Percentiles rank a stretch among this genome's conserved stretches.
phyloP scores from a whole-genome alignment of 1,284 basidiomycete species.

The Sphaerobolus stellatus region DNA sequence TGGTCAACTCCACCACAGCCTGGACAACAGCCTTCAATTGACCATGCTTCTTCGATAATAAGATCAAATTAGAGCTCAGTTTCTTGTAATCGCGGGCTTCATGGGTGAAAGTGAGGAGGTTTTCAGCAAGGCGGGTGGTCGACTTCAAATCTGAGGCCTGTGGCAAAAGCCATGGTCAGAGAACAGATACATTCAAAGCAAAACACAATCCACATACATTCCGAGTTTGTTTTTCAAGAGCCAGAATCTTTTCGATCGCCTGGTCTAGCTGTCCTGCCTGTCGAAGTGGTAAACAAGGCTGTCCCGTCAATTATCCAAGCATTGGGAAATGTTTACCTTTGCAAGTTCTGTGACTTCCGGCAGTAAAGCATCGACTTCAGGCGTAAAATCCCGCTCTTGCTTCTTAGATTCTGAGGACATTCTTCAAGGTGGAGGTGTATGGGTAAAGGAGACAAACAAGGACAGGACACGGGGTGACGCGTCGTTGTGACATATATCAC shows the following conservation, averaged over 20 bases:
- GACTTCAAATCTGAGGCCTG: slow-evolving; percentile 92
- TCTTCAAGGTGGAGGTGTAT: neutral
- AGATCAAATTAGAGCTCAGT: slow-evolving; percentile 71
- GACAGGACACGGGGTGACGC: neutral
- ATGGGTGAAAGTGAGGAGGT: slow-evolving; percentile 72
- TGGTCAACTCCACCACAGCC: slow-evolving; percentile 84
- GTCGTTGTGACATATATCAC: neutral
- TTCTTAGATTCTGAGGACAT: slow-evolving; percentile 62
- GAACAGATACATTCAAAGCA: neutral
- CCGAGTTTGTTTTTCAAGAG: slow-evolving; percentile 93
- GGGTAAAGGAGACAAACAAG: neutral
- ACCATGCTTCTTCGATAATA: slow-evolving; percentile 94
- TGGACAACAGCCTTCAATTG: slow-evolving; percentile 92
- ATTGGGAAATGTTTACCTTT: slow-evolving; percentile 40
- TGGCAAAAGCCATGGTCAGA: neutral
- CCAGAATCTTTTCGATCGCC: slow-evolving; percentile 86
- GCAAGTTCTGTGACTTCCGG: slow-evolving; percentile 54
- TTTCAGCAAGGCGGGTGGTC: slow-evolving; percentile 82
- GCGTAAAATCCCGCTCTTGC: slow-evolving; percentile 74
- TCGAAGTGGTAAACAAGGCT: slow-evolving; percentile 15
- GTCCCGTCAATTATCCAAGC: slow-evolving; percentile 16
- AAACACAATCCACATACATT: slow-evolving; percentile 64
- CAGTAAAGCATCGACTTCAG: slow-evolving; percentile 64
- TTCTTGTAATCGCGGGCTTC: slow-evolving; percentile 66
- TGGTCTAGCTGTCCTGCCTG: slow-evolving; percentile 79